Percentiles rank a stretch among this genome's conserved stretches.
Conservation (phyloP, 2,329 filamentous ascomycete genomes). For the Colletotrichum incanum region DNA sequence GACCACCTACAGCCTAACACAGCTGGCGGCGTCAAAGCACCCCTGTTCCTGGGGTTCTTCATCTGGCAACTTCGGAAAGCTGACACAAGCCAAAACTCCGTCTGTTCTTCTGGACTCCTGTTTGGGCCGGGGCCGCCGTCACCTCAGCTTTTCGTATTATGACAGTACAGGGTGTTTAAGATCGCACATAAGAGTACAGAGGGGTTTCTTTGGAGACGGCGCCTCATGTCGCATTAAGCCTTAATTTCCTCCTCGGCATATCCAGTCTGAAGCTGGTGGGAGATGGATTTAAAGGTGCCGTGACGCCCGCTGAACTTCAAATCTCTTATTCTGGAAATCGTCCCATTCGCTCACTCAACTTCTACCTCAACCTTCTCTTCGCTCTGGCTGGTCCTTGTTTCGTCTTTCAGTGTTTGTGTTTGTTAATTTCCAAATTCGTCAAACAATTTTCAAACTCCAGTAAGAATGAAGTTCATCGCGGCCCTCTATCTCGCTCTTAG, state of each 20-base stretch:
- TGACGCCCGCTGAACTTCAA: neutral
- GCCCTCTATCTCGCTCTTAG: constrained; percentile 45
- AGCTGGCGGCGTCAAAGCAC: neutral
- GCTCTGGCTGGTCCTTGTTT: constrained; percentile 32
- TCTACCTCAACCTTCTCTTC: constrained; percentile 29
- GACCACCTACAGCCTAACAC: neutral
- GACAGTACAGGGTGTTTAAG: constrained; percentile 16
- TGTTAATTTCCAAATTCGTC: neutral
- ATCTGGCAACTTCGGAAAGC: neutral
- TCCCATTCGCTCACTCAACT: constrained; percentile 28
- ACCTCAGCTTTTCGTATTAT: neutral
- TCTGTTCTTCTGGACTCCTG: constrained; percentile 32
- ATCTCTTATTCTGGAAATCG: constrained; percentile 5
- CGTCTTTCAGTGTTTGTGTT: neutral
- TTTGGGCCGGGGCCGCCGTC: constrained; percentile 31
- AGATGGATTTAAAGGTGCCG: constrained; percentile 11
- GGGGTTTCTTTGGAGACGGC: constrained; percentile 17
- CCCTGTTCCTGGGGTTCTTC: constrained; percentile 7
- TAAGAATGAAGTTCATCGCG: constrained; percentile 46
- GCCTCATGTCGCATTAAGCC: constrained; percentile 34
- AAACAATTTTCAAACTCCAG: neutral
- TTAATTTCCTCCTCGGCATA: constrained; percentile 8
- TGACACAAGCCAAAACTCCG: constrained; percentile 27
- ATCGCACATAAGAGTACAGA: constrained; percentile 21
- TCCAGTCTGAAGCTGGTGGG: neutral